Evolutionary conservation across 1,284 basidiomycete genomes (phyloP), one percentile per base, ranked within the genome.

Genomic region (Rhodotorula sp.): DNA sequence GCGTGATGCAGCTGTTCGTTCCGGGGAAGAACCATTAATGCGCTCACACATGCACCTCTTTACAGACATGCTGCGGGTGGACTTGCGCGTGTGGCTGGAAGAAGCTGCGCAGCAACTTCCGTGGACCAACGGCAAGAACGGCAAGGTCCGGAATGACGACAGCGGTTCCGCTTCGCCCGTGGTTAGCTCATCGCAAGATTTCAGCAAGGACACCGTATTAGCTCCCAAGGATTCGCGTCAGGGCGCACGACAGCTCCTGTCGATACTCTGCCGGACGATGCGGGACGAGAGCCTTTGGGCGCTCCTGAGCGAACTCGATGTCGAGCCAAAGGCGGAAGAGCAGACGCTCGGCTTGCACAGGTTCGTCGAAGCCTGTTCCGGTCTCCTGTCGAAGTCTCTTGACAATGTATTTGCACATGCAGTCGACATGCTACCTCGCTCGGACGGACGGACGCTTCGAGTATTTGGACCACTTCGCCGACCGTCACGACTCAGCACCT

Each of bases 401-500:
- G 10, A 43, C 12, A 21, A 7, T 49, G n/a, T 6, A 5, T 5
- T 7, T 15, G 49, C 10, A 18, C 18, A n/a, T 29, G 23, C 26
- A 20, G 21, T 20, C 31, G 54, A 21, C 16, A 26, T 56, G 18
- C 34, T 46, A 6, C 26, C 58, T 2, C 21, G 58, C 8, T n/a
- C 56, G 5, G 4, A 29, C 15, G 23, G 10, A 5, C 14, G 5
- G 5, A 34, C 20, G 3, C 21, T 39, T 3, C 8, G 3, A 3
- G 29, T 26, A 2, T 31, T 52, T 80, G 80, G 51, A 86, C 85
- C 56, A 81, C 91, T n/a, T 94, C 91, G 0, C 82, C 85, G 0
- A 82, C 85, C 56, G 85, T 85, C 3, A 90, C 92, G 0, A 90
- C 92, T 1, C 82, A 87, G 10, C 85, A 89, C 26, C 86, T 90